Conservation (phyloP, 768 basidiomycete genomes). For the Mycena rebaudengoi region DNA sequence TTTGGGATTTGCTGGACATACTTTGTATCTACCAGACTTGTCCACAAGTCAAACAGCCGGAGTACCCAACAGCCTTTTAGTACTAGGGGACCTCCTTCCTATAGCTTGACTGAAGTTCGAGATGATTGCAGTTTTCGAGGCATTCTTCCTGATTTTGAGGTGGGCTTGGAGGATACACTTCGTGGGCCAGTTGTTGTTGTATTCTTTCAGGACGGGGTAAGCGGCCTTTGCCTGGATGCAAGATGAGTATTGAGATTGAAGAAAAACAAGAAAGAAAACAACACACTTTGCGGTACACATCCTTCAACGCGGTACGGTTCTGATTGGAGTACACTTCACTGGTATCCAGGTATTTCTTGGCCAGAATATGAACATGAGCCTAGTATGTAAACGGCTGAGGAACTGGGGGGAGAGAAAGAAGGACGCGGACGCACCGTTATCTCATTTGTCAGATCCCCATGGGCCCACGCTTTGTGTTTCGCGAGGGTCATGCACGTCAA, state of each 20-base stretch:
- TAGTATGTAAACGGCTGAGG: background rate
- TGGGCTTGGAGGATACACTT: background rate
- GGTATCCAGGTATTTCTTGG: background rate
- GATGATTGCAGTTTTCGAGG: background rate
- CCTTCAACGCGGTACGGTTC: background rate
- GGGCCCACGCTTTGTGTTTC: background rate
- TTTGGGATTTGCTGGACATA: too few relatives aligned
- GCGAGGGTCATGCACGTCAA: background rate
- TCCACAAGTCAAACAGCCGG: too few relatives aligned
- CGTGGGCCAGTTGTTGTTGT: background rate
- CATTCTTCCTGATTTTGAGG: background rate
- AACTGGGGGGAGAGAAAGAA: background rate
- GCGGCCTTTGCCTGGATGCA: background rate
- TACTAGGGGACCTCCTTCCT: too few relatives aligned
- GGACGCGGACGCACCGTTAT: background rate
- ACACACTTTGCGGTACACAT: background rate
- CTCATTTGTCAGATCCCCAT: background rate
- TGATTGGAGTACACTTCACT: background rate
- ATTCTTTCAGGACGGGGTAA: background rate
- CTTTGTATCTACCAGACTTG: too few relatives aligned
- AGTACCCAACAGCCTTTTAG: too few relatives aligned
- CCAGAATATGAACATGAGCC: background rate
- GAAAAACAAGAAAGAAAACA: background rate
- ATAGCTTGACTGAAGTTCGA: background rate
- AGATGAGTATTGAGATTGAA: background rate